Percentiles rank a stretch among this genome's conserved stretches.
Evolutionary conservation across 495 filamentous ascomycete species (phyloP).

Genomic region (Penicillium coprophilum): DNA sequence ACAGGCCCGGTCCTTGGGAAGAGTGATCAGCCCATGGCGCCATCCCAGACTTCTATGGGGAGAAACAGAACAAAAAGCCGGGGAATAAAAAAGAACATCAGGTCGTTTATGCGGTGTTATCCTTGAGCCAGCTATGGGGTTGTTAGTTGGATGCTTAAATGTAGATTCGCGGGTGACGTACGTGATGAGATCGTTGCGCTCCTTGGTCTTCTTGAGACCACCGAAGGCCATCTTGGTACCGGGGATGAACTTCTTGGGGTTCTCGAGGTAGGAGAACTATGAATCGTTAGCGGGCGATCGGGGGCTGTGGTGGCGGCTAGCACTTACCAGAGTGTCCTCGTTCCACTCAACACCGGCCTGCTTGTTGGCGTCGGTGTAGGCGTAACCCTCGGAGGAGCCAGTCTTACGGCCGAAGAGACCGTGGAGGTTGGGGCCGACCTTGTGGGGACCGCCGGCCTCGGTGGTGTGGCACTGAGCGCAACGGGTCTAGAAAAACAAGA

Average conservation of each 20-base stretch:
- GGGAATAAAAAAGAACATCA: constrained; percentile 23
- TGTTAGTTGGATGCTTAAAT: neutral
- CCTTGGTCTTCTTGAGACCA: constrained; percentile 99
- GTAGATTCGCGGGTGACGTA: constrained; percentile 48
- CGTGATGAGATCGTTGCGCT: constrained; percentile 99
- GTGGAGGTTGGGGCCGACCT: constrained; percentile 95
- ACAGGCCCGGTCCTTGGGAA: constrained; percentile 37
- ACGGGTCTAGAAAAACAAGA: constrained; percentile 60
- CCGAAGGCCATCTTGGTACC: constrained; percentile 99
- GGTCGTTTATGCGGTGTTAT: constrained; percentile 56
- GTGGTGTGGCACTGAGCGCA: constrained; percentile 98
- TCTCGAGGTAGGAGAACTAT: constrained; percentile 85
- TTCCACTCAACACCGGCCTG: constrained; percentile 87
- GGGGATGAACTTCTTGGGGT: constrained; percentile 95
- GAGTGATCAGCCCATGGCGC: constrained; percentile 29
- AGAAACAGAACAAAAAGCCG: constrained; percentile 24
- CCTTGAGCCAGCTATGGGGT: constrained; percentile 61
- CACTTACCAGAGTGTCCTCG: constrained; percentile 78
- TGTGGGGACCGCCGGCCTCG: constrained; percentile 84
- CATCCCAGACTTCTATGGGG: constrained; percentile 28
- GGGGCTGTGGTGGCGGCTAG: too few relatives aligned
- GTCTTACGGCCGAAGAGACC: constrained; percentile 97
- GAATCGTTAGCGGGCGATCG: constrained; percentile 15
- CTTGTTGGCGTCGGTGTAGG: constrained; percentile 99
- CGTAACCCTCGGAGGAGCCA: constrained; percentile 84